Percentiles rank a stretch among this genome's conserved stretches.
These are phyloP conservation scores for Penstemon barbatus DNA, from an alignment of 257 asterid genomes.

Conservation along the genomic window DNA sequence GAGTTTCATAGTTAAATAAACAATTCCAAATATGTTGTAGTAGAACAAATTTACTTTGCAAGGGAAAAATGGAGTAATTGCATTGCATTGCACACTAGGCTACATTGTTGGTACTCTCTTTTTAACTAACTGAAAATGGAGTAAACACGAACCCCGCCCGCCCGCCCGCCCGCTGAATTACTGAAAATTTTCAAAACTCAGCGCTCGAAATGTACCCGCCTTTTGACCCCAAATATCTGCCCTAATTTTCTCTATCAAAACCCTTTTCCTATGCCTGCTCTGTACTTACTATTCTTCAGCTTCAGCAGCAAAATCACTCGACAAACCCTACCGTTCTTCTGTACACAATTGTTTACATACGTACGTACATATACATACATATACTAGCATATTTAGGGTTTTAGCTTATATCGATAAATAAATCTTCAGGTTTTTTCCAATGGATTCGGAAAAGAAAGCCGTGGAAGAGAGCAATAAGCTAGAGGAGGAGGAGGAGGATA, in stretches of 20 bases:
- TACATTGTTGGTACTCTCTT: not conserved
- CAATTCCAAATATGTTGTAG: no score
- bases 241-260: slow-evolving; percentile 35
- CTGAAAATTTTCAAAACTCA: slow-evolving; percentile 35
- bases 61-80: not conserved
- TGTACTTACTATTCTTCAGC: slow-evolving; percentile 15
- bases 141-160: slow-evolving; percentile 16
- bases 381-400: slow-evolving; percentile 22
- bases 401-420: slow-evolving; percentile 14
- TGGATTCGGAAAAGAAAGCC: slow-evolving; percentile 59
- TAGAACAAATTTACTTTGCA: no score
- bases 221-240: slow-evolving; percentile 37
- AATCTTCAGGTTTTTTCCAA: slow-evolving; percentile 21
- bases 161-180: slow-evolving; percentile 22
- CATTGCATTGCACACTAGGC: slow-evolving; percentile 2
- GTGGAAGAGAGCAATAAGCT: slow-evolving; percentile 40
- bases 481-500: slow-evolving; percentile 17
- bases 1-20: no score
- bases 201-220: slow-evolving; percentile 55
- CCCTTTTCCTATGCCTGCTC: not conserved
- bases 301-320: slow-evolving; percentile 17
- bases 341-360: not conserved
- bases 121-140: not conserved
- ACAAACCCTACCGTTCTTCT: slow-evolving; percentile 15
- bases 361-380: not conserved